Conservation (phyloP, 768 basidiomycete genomes). For the Lactarius evosmus region DNA sequence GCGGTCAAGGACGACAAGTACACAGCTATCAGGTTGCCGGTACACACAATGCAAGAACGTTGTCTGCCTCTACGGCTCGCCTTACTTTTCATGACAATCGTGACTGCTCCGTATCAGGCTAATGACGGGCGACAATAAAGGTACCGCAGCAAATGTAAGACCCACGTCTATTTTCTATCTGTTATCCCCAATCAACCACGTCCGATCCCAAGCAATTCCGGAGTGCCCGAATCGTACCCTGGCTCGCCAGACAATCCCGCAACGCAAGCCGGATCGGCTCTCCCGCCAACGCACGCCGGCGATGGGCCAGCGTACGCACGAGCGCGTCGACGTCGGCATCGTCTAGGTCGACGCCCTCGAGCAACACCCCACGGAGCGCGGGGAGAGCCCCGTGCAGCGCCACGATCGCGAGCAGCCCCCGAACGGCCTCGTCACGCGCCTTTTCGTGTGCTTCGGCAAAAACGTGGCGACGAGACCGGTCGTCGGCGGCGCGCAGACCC, state of each 20-base stretch:
- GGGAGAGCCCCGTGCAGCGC: constrained; percentile 8
- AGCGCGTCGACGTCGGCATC: constrained; percentile 1
- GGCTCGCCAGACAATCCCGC: constrained; percentile 2
- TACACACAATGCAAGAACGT: background rate
- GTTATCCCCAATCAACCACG: constrained; percentile 7
- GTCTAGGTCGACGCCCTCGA: constrained; percentile 1
- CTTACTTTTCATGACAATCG: too few species aligned
- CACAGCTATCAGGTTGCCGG: too few species aligned
- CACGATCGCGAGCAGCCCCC: constrained; percentile 17
- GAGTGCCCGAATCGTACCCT: constrained; percentile 1
- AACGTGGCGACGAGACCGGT: constrained; percentile 6
- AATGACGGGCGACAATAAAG: background rate
- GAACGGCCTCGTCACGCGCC: constrained; percentile 19
- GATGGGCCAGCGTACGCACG: constrained; percentile 5
- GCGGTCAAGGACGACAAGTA: too few species aligned
- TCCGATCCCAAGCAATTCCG: constrained; percentile 7
- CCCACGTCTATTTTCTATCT: background rate
- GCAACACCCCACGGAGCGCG: background rate
- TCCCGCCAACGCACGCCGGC: background rate
- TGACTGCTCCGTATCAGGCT: background rate
- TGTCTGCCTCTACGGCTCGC: too few species aligned
- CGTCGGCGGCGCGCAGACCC: constrained; percentile 8
- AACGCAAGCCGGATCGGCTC: constrained; percentile 3
- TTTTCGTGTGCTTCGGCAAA: constrained; percentile 3
- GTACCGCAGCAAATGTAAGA: background rate